Evolutionary conservation across 352 stramenopile genomes (phyloP).

Genomic region (Pythium vanterpoolii): DNA sequence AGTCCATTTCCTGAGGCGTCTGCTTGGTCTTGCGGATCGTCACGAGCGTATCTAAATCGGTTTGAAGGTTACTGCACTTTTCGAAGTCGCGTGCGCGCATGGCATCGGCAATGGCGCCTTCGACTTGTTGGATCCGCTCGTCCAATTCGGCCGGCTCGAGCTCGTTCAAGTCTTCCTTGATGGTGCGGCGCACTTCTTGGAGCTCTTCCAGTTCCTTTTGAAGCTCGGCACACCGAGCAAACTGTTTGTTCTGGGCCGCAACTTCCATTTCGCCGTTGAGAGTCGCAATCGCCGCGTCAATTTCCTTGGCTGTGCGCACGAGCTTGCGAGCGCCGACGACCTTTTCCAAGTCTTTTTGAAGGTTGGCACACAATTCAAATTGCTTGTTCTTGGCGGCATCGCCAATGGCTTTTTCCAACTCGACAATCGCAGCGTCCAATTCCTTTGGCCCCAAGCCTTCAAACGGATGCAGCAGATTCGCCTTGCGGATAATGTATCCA

Average conservation of each 20-base stretch:
- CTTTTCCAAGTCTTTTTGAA: conserved; percentile 83
- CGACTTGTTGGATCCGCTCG: conserved; percentile 67
- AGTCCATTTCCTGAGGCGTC: conserved; percentile 79
- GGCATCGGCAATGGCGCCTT: conserved; percentile 62
- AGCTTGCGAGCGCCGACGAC: conserved; percentile 79
- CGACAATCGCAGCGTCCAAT: conserved; percentile 69
- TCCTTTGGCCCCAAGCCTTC: conserved; percentile 74
- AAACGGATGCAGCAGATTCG: conserved; percentile 76
- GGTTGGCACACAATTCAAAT: conserved; percentile 78
- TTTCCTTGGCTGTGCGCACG: conserved; percentile 84
- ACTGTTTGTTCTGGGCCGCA: conserved; percentile 74
- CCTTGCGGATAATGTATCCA: conserved; percentile 69
- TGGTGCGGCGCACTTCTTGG: conserved; percentile 62
- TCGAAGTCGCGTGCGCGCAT: conserved; percentile 82
- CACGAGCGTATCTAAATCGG: conserved; percentile 64
- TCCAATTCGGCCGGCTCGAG: conserved; percentile 80
- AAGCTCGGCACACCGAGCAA: conserved; percentile 72
- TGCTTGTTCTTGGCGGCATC: conserved; percentile 79
- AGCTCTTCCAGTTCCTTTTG: conserved; percentile 81
- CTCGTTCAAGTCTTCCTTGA: conserved; percentile 87
- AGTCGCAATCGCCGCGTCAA: conserved; percentile 75
- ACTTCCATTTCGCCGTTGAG: conserved; percentile 77
- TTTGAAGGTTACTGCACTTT: conserved; percentile 68
- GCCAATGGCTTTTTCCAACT: conserved; percentile 74
- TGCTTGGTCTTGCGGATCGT: conserved; percentile 82